These are phyloP conservation scores for Candida oleophila DNA, from an alignment of 805 yeast genomes.

Conservation along the genomic window DNA sequence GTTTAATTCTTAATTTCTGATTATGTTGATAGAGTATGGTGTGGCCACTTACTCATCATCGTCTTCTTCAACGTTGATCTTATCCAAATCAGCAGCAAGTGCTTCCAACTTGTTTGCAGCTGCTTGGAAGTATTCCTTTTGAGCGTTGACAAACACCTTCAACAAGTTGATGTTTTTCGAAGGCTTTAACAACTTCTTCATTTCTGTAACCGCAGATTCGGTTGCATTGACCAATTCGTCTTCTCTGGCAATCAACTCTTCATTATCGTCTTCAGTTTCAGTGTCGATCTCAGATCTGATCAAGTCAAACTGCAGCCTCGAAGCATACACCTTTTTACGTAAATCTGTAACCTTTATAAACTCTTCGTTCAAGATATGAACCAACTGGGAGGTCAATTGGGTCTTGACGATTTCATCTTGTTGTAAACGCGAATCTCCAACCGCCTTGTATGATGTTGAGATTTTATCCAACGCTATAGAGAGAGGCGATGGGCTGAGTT, in stretches of 20 bases:
- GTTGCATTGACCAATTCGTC: slow-evolving; percentile 81
- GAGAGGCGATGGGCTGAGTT: slow-evolving; percentile 44
- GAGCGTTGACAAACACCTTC: slow-evolving; percentile 67
- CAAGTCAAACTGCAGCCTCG: slow-evolving; percentile 70
- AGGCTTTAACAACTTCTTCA: slow-evolving; percentile 72
- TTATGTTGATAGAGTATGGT: no score
- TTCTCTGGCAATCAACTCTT: slow-evolving; percentile 57
- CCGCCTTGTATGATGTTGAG: slow-evolving; percentile 55
- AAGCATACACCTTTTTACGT: slow-evolving; percentile 67
- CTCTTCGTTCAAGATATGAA: slow-evolving; percentile 50
- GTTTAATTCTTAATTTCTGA: no score
- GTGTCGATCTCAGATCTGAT: slow-evolving; percentile 43
- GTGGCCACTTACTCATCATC: slow-evolving; percentile 24
- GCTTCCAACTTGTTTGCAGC: slow-evolving; percentile 33
- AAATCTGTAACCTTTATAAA: slow-evolving; percentile 60
- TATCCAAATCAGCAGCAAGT: slow-evolving; percentile 29
- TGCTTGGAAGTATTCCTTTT: slow-evolving; percentile 51
- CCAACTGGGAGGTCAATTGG: slow-evolving; percentile 59
- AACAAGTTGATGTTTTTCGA: slow-evolving; percentile 61
- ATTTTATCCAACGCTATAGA: slow-evolving; percentile 53
- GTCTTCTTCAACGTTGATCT: slow-evolving; percentile 35
- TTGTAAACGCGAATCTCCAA: slow-evolving; percentile 67
- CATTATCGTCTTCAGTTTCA: slow-evolving; percentile 49
- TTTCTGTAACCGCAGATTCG: slow-evolving; percentile 72
- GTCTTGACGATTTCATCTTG: slow-evolving; percentile 64